phyloP scores from a whole-genome alignment of 2,329 filamentous ascomycete genomes.

The Botrytis squamosa region DNA sequence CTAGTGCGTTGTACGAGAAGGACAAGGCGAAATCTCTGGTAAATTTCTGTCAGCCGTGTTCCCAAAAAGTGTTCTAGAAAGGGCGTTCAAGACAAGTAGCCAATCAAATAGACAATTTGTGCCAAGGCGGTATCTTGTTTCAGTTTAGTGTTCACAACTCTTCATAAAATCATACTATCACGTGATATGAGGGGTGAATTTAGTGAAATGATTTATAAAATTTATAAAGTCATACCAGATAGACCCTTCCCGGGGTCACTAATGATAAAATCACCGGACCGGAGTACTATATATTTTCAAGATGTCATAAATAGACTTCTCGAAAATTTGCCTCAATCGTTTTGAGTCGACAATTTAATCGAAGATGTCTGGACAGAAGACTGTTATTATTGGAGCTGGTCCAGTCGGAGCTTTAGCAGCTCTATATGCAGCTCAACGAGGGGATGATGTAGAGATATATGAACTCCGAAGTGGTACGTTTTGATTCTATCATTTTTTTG shows the following conservation, averaged over 20 bases:
- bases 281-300: not conserved
- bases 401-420: conserved; percentile 91
- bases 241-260: not conserved
- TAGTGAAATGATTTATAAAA: conserved; percentile 15
- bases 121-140: conserved; percentile 1
- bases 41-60: conserved; percentile 7
- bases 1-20: not conserved
- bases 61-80: conserved; percentile 5
- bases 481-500: conserved; percentile 33
- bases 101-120: not conserved
- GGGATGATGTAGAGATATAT: conserved; percentile 89
- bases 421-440: conserved; percentile 85
- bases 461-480: conserved; percentile 80
- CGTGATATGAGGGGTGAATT: not conserved
- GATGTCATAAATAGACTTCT: not conserved
- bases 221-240: not conserved
- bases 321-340: not conserved
- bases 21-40: not conserved
- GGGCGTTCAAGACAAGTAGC: not conserved
- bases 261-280: conserved; percentile 13
- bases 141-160: not conserved
- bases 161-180: not conserved
- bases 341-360: not conserved
- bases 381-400: conserved; percentile 84
- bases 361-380: conserved; percentile 39